These are phyloP conservation scores for Euclidium syriacum DNA, from an alignment of 345 rosid genomes.

Conservation along the genomic window DNA sequence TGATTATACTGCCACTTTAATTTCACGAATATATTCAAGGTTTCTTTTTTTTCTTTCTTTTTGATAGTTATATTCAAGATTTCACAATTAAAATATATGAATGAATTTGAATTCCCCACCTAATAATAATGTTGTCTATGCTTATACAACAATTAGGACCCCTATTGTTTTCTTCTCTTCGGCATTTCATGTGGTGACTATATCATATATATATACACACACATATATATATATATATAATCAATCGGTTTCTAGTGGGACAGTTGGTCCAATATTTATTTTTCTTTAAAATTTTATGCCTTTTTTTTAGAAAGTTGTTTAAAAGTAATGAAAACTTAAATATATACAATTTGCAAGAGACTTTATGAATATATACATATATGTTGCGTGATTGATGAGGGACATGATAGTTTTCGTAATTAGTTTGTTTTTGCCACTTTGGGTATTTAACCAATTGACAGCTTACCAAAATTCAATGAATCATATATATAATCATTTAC, in stretches of 20 bases:
- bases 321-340: neutral
- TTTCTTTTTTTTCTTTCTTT: too few relatives aligned
- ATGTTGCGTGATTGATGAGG: constrained; percentile 6
- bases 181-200: constrained; percentile 30
- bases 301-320: neutral
- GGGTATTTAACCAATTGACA: constrained; percentile 8
- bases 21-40: neutral
- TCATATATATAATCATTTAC: neutral
- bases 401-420: neutral
- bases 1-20: neutral
- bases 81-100: too few relatives aligned
- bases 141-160: constrained; percentile 29
- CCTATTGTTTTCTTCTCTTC: constrained; percentile 20
- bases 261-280: constrained; percentile 19
- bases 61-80: too few relatives aligned
- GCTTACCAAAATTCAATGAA: constrained; percentile 19
- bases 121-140: constrained; percentile 30
- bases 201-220: neutral
- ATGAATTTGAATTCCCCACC: neutral
- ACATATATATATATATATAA: too few relatives aligned
- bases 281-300: neutral
- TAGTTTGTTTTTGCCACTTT: constrained; percentile 5
- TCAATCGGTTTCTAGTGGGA: constrained; percentile 22
- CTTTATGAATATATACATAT: neutral
- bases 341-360: neutral